Evolutionary conservation across 2,329 filamentous ascomycete genomes (phyloP).

Genomic region (Cytospora mali): DNA sequence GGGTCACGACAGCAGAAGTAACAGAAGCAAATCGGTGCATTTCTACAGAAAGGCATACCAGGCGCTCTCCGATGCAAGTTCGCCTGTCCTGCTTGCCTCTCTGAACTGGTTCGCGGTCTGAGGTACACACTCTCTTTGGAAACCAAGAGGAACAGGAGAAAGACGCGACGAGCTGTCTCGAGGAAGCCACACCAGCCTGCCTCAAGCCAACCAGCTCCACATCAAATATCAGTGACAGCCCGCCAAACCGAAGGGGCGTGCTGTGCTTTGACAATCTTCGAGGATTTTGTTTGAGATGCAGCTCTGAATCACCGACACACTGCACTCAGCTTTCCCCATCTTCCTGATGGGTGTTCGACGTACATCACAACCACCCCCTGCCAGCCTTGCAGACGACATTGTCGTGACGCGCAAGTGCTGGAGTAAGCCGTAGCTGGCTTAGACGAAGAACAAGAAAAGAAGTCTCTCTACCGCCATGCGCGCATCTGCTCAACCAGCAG

Average conservation of each 20-base stretch:
- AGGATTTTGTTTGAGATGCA: constrained; percentile 8
- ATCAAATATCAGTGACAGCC: constrained; percentile 14
- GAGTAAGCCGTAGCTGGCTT: constrained; percentile 5
- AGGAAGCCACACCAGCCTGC: neutral
- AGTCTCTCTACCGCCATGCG: constrained; percentile 12
- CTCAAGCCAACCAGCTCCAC: constrained; percentile 5
- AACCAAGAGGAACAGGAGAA: neutral
- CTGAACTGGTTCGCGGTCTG: neutral
- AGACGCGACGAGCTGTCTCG: neutral
- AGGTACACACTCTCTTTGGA: neutral
- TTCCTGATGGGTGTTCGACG: constrained; percentile 6
- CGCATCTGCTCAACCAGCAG: constrained; percentile 12
- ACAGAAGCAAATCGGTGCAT: constrained; percentile 19
- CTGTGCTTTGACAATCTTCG: neutral
- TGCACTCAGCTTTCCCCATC: constrained; percentile 3
- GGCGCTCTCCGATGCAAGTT: constrained; percentile 11
- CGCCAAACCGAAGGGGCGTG: constrained; percentile 2
- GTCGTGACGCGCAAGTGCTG: constrained; percentile 9
- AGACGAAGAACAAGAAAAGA: neutral
- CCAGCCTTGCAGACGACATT: constrained; percentile 12
- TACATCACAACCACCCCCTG: constrained; percentile 4
- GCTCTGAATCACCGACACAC: constrained; percentile 1
- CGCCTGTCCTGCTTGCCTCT: constrained; percentile 9
- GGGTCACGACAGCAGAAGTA: constrained; percentile 21
- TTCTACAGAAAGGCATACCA: constrained; percentile 11